phyloP scores from a whole-genome alignment of 257 asterid species.

The Fraxinus excelsior region DNA sequence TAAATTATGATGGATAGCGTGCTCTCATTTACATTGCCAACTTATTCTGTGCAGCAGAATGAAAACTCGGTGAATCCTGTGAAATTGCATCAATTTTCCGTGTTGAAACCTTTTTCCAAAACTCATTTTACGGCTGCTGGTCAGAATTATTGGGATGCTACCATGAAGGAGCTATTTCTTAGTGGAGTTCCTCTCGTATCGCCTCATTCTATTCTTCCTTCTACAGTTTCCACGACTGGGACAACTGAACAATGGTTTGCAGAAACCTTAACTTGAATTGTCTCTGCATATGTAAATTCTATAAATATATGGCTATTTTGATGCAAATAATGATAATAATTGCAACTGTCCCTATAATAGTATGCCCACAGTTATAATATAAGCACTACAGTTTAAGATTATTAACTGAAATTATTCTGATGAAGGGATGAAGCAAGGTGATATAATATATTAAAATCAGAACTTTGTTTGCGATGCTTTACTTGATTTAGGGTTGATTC shows the following conservation, averaged over 20 bases:
- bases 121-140: slow-evolving; percentile 38
- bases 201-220: slow-evolving; percentile 23
- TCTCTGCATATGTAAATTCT: background rate
- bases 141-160: slow-evolving; percentile 37
- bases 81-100: background rate
- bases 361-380: background rate
- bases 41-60: slow-evolving; percentile 29
- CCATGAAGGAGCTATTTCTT: slow-evolving; percentile 44
- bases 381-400: background rate
- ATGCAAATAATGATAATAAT: background rate
- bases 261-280: background rate
- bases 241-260: slow-evolving; percentile 58
- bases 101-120: slow-evolving; percentile 36
- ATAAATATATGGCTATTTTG: background rate
- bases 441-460: background rate
- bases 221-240: slow-evolving; percentile 40
- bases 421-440: slow-evolving; percentile 1
- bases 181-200: slow-evolving; percentile 46
- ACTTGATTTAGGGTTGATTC: slow-evolving; percentile 41
- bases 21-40: slow-evolving; percentile 24
- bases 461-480: slow-evolving; percentile 11
- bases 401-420: background rate
- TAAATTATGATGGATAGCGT: background rate
- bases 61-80: slow-evolving; percentile 25
- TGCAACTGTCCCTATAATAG: background rate